Conservation (phyloP, 1,139 yeast species). For the Kodamaea suecica region DNA sequence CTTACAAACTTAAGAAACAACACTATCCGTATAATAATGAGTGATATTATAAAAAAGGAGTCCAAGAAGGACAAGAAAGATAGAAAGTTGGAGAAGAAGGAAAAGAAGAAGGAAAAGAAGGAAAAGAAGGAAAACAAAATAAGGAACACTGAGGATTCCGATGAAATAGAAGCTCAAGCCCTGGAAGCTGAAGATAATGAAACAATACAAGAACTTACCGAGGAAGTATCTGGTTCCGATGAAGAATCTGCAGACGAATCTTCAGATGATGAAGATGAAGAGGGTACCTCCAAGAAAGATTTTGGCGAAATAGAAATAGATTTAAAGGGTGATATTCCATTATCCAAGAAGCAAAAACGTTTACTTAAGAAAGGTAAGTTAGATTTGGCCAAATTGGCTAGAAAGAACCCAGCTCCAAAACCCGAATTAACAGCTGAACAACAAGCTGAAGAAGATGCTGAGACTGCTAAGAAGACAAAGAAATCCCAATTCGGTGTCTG, state of each 20-base stretch:
- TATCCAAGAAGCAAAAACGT: constrained; percentile 90
- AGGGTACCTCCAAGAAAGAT: constrained; percentile 7
- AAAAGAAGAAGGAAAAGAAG: constrained; percentile 22
- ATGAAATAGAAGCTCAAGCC: neutral
- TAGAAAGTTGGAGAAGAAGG: constrained; percentile 24
- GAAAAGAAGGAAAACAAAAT: constrained; percentile 15
- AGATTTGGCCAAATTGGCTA: constrained; percentile 54
- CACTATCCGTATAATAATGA: constrained; percentile 4
- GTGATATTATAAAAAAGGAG: constrained; percentile 17
- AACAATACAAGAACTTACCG: neutral
- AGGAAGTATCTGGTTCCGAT: neutral
- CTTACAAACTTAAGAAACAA: too few species aligned
- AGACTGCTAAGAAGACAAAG: constrained; percentile 26
- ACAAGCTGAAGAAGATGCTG: constrained; percentile 23
- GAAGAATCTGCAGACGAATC: constrained; percentile 6
- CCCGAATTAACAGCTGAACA: constrained; percentile 32
- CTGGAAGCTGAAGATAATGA: constrained; percentile 7
- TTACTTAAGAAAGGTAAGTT: constrained; percentile 76
- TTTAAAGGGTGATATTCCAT: constrained; percentile 70
- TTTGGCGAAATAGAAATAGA: constrained; percentile 76
- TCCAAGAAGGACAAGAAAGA: constrained; percentile 27
- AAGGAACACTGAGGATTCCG: neutral
- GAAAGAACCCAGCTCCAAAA: constrained; percentile 47
- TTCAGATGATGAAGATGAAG: constrained; percentile 4
- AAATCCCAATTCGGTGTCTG: constrained; percentile 75